Conservation (phyloP, 176 grass and related monocot species). For the Zea luxurians region DNA sequence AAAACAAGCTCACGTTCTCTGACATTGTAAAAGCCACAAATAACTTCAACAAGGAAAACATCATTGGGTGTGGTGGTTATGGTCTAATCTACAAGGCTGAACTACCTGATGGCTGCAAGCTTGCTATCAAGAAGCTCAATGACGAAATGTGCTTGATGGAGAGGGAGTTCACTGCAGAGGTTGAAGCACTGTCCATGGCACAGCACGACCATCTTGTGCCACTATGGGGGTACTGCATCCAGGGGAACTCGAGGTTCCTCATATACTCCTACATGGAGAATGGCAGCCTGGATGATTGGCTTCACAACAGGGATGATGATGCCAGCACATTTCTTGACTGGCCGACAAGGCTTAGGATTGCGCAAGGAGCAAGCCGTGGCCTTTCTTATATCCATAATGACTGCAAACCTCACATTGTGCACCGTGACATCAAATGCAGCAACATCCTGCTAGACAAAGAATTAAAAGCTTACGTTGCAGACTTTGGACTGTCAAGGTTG, state of each 20-base stretch:
- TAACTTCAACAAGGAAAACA: constrained; percentile 37
- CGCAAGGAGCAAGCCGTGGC: constrained; percentile 52
- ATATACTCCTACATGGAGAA: constrained; percentile 83
- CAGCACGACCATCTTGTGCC: constrained; percentile 64
- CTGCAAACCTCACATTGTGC: constrained; percentile 70
- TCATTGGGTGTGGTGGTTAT: constrained; percentile 28
- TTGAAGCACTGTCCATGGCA: constrained; percentile 61
- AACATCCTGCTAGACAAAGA: constrained; percentile 72
- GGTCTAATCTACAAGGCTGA: constrained; percentile 60
- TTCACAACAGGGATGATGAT: constrained; percentile 50
- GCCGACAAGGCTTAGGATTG: constrained; percentile 52
- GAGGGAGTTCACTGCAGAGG: constrained; percentile 67
- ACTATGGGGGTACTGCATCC: constrained; percentile 57
- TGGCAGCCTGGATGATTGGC: constrained; percentile 67
- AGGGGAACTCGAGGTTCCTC: constrained; percentile 51
- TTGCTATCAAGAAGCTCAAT: constrained; percentile 66
- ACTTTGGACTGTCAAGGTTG: constrained; percentile 73
- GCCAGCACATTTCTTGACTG: constrained; percentile 46
- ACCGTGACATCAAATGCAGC: constrained; percentile 67
- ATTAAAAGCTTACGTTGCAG: constrained; percentile 65
- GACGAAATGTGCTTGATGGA: constrained; percentile 48
- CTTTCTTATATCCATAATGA: constrained; percentile 65
- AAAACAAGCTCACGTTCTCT: constrained; percentile 8
- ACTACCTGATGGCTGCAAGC: constrained; percentile 43
- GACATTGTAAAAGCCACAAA: constrained; percentile 25